These are phyloP conservation scores for Lasiosphaeris hirsuta DNA, from an alignment of 495 filamentous ascomycete species.

Conservation along the genomic window DNA sequence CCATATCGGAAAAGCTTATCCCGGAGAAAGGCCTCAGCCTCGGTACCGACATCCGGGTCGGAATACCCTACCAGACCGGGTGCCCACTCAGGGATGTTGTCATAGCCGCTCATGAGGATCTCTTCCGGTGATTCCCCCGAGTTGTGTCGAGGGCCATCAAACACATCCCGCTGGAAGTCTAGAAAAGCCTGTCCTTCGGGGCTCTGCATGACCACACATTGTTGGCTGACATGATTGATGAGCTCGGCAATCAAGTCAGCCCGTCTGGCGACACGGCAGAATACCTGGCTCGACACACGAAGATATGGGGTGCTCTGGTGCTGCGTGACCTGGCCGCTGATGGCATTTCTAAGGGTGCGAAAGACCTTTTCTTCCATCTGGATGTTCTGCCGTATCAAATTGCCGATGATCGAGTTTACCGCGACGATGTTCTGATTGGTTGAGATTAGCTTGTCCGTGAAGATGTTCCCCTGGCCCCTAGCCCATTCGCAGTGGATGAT, in stretches of 20 bases:
- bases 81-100: constrained; percentile 59
- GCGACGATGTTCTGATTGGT: constrained; percentile 46
- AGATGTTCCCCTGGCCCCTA: constrained; percentile 37
- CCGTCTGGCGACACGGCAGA: constrained; percentile 32
- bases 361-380: constrained; percentile 35
- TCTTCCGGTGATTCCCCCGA: constrained; percentile 22
- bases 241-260: constrained; percentile 27
- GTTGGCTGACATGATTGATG: constrained; percentile 32
- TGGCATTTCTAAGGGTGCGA: constrained; percentile 30
- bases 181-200: constrained; percentile 41
- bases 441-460: constrained; percentile 48
- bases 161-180: constrained; percentile 38
- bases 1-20: constrained; percentile 52
- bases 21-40: constrained; percentile 54
- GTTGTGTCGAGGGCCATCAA: constrained; percentile 23
- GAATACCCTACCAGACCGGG: constrained; percentile 65
- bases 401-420: constrained; percentile 43
- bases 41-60: constrained; percentile 51
- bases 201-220: constrained; percentile 39
- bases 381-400: constrained; percentile 35
- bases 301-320: constrained; percentile 37
- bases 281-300: constrained; percentile 29
- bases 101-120: constrained; percentile 36
- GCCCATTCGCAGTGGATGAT: constrained; percentile 43
- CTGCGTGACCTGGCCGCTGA: constrained; percentile 33